Evolutionary conservation across 345 rosid genomes (phyloP), one percentile per base, ranked within the genome.

Genomic region (Iberis pinnata): DNA sequence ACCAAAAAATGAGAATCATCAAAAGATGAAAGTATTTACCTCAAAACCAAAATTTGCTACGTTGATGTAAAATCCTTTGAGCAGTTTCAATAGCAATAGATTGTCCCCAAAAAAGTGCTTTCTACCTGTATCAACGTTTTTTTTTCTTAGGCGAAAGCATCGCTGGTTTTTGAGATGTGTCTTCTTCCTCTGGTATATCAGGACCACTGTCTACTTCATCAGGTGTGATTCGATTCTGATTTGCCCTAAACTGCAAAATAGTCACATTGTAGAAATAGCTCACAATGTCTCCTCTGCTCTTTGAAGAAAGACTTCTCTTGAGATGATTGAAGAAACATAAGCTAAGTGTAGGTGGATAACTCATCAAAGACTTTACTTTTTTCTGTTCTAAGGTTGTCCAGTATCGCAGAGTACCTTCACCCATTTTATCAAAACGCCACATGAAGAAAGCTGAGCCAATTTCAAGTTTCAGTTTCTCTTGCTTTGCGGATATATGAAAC

Each of bases 191-290:
- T 42, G 51, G 26, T 38, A 48, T 78, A 44, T 84, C 84, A 19
- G 85, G 85, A 62, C 84, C 94, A 26, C 95, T 92, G 62, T 77
- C 65, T 57, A 77, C 67, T 35, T 72, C 73, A 42, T 48, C 43
- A 13, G 75, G 84, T 51, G 71, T 58, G 17, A 15, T 53, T 69
- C 98, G 72, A 42, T 73, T 92, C 67, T 88, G 98, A 31, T 69
- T 49, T 50, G 86, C 93, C 61, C 96, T 81, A 37, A 79, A 76
- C 70, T 76, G 77, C 76, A 88, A 37, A 72, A 88, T 78, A 25
- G 67, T 72, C 58, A 83, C 96, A 49, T 88, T 88, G 62, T 61
- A 92, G 73, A 78, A 83, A 66, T 88, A 88, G 67, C 88, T 70
- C 39, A 81, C 88, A 20, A 92, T 60, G 18, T 73, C 78, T 68